phyloP scores from a whole-genome alignment of 2,329 filamentous ascomycete genomes.

The Xylogone sp. region DNA sequence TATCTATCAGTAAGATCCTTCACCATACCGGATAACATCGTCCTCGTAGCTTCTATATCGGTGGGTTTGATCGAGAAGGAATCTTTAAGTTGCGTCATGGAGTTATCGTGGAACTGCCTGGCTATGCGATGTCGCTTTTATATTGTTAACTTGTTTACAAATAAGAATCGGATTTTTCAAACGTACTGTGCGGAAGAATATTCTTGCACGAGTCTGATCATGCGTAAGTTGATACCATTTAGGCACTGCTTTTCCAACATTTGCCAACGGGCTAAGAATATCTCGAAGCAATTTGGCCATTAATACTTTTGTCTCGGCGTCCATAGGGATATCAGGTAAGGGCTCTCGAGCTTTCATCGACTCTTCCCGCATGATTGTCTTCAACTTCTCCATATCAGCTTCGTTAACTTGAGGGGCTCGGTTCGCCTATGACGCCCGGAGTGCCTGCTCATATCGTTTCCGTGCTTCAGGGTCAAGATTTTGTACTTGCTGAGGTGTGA shows the following conservation, averaged over 20 bases:
- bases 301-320: slow-evolving; percentile 15
- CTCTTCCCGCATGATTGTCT: slow-evolving; percentile 16
- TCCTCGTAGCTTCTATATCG: slow-evolving; percentile 47
- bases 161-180: not conserved
- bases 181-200: slow-evolving; percentile 30
- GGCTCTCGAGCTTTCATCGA: slow-evolving; percentile 7
- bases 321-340: slow-evolving; percentile 25
- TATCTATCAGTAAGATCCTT: slow-evolving; percentile 38
- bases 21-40: slow-evolving; percentile 48
- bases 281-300: slow-evolving; percentile 13
- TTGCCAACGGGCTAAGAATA: slow-evolving; percentile 15
- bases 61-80: slow-evolving; percentile 46
- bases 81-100: slow-evolving; percentile 41
- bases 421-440: slow-evolving; percentile 9
- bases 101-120: slow-evolving; percentile 48
- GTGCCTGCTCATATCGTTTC: slow-evolving; percentile 22
- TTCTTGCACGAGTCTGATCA: slow-evolving; percentile 23
- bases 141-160: slow-evolving; percentile 27
- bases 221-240: slow-evolving; percentile 25
- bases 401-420: slow-evolving; percentile 4
- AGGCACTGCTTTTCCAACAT: slow-evolving; percentile 18
- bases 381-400: slow-evolving; percentile 11
- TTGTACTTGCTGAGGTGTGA: slow-evolving; percentile 23
- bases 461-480: slow-evolving; percentile 23
- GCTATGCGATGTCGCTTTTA: slow-evolving; percentile 49